Evolutionary conservation across 306 rosid genomes (phyloP).

Genomic region (cucumber (Cucumis sativus)): Cucumber_9930_V3 NC_026661.2:4442501-4443000

Average conservation of each 20-base stretch:
- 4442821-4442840: constrained; percentile 82
- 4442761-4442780: constrained; percentile 46
- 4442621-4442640: too few species aligned
- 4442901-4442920: constrained; percentile 64
- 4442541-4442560: too few species aligned
- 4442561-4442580: too few species aligned
- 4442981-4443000: background rate
- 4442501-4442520: too few species aligned
- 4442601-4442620: too few species aligned
- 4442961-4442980: background rate
- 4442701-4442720: background rate
- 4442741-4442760: constrained; percentile 30
- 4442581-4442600: too few species aligned
- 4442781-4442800: constrained; percentile 62
- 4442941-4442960: background rate
- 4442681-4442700: background rate
- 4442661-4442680: background rate
- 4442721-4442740: background rate
- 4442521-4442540: too few species aligned
- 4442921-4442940: background rate
- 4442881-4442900: constrained; percentile 64
- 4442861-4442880: constrained; percentile 71
- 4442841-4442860: constrained; percentile 69
- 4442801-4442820: constrained; percentile 81
- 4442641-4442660: too few species aligned